phyloP scores from a whole-genome alignment of 1,139 yeast species.

The Suhomyces panamericanus region DNA sequence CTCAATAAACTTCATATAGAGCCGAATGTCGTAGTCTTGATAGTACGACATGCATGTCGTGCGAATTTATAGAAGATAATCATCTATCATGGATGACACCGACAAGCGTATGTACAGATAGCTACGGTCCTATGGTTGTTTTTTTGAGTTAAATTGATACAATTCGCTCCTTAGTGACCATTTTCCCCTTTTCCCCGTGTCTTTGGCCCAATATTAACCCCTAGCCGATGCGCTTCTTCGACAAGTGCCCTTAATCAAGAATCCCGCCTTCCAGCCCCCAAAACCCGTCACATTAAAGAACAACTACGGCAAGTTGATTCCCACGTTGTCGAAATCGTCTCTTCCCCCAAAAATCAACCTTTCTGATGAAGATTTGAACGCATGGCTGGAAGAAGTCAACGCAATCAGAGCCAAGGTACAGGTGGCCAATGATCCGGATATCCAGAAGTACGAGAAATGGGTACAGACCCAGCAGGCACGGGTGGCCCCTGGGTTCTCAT shows the following conservation, averaged over 20 bases:
- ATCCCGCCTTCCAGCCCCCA: conserved; percentile 58
- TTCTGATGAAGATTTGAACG: conserved; percentile 26
- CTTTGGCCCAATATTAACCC: conserved; percentile 7
- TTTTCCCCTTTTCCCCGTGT: neutral
- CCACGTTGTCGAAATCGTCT: conserved; percentile 34
- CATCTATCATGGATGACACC: conserved; percentile 22
- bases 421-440: conserved; percentile 16
- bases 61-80: neutral
- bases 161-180: neutral
- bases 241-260: conserved; percentile 59
- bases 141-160: no score
- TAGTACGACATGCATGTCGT: neutral
- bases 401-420: conserved; percentile 14
- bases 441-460: conserved; percentile 34
- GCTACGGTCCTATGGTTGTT: no score
- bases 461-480: conserved; percentile 32
- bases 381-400: conserved; percentile 33
- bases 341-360: conserved; percentile 43
- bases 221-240: conserved; percentile 52
- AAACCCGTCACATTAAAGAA: conserved; percentile 56
- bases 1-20: conserved; percentile 2
- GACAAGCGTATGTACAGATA: conserved; percentile 22
- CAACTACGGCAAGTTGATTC: conserved; percentile 46
- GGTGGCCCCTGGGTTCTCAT: conserved; percentile 46
- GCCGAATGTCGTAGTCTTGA: neutral